Evolutionary conservation across 2,329 filamentous ascomycete species (phyloP), one percentile per base, ranked within the genome.

Genomic region (Colletotrichum sp.): DNA sequence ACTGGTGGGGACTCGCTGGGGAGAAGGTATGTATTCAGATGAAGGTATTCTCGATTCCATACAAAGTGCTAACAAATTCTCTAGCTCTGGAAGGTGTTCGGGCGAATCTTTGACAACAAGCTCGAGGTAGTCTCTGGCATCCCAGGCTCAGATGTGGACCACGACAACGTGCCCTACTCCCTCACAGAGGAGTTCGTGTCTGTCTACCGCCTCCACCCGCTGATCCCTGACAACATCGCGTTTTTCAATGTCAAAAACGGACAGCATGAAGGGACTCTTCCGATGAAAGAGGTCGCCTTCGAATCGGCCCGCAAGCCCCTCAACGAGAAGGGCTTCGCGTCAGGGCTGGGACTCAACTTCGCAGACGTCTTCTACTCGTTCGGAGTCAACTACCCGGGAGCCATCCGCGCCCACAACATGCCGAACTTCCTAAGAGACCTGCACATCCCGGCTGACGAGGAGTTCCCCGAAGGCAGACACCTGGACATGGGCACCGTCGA

Each of bases 311-410:
- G 38, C 38, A 48, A 48, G 18, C 38, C 38, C 9, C 38, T 48
- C 5, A 48, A 48, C 2, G 38, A 48, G 18, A 48, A 48, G 38
- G 38, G 38, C 38, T 48, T 48, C 38, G 18, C 87, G 84, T 1
- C 86, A 87, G 69, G 86, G 86, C 28, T 69, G 30, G 81, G 78
- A 21, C 68, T 83, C 13, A 79, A 79, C 34, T 83, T 85, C 71
- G 80, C 80, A n/a, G 84, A 86, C 76, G 79, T 79, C 5, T 85
- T 86, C 72, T 88, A 88, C 79, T 85, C 84, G 28, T 88, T 88
- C 73, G 86, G 87, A 30, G 85, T 88, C 79, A 87, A 87, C 79
- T 85, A 86, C 74, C 86, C 86, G 1, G 87, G 87, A 63, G 86
- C 87, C 9, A 85, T 88, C 65, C 87, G 80, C n/a, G 80, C 79